Evolutionary conservation across 441 rosid genomes (phyloP), one percentile per base, ranked within the genome.

Genomic region (Adansonia madagascariensis): DNA sequence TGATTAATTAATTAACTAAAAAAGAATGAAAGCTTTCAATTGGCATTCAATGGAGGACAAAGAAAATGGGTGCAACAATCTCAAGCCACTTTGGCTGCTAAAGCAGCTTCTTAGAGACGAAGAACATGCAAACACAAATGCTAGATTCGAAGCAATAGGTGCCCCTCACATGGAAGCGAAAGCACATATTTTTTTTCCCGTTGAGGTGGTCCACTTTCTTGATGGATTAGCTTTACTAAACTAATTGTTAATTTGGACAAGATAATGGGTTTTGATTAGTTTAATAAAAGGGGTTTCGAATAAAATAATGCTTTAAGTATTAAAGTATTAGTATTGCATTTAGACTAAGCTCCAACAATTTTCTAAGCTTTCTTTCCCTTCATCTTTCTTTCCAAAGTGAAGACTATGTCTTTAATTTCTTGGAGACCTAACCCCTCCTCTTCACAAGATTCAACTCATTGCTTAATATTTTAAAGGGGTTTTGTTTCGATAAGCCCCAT

Each of bases 81-180:
- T 87, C 81, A 78, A 79, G 76, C 84, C 79, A 80, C 80, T 84
- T 84, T 73, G 75, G 70, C 61, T 6, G 8, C 61, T 10, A 79
- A 84, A 84, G 81, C 64, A 77, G 78, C 77, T 77, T 70, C 27
- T 83, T n/a, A 76, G 77, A 78, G 74, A 78, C 80, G 71, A 70
- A 60, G 85, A 80, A 80, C 90, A 85, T 85, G 87, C 79, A 73
- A 35, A 53, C 70, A 63, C 74, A 61, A 56, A 52, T 80, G 83
- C 75, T 77, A 82, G 84, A 86, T 85, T 88, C 89, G 60, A 85
- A 71, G 68, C 78, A 63, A 70, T 65, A 12, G 81, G 83, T 80
- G 87, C 76, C 78, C 79, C 67, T 82, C 91, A 88, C 91, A 85
- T 84, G 91, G 77, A 80, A 83, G 8, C 47, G 78, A 62, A 65